phyloP scores from a whole-genome alignment of 768 basidiomycete genomes.

The Lactifluus echinatus region DNA sequence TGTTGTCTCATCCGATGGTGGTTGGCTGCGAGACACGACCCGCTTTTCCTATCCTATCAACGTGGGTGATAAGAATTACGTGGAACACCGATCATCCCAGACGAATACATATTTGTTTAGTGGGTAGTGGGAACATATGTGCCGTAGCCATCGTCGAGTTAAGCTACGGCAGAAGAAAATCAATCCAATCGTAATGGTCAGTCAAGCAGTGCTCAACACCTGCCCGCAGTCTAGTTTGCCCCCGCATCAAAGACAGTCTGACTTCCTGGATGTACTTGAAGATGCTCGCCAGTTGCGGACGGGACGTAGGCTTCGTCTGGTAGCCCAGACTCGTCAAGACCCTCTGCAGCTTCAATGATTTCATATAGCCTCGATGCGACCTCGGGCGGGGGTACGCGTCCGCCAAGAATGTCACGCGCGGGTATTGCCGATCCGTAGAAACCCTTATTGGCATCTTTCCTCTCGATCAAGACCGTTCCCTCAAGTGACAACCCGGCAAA shows the following conservation, averaged over 20 bases:
- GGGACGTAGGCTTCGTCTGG: conserved; percentile 80
- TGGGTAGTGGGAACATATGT: not conserved
- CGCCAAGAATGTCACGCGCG: conserved; percentile 83
- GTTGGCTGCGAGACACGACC: too few relatives aligned
- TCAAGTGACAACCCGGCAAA: conserved; percentile 94
- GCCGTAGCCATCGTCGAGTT: not conserved
- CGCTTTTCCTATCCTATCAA: too few relatives aligned
- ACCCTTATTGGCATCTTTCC: conserved; percentile 92
- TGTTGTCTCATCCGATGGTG: not conserved
- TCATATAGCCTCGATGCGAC: conserved; percentile 89
- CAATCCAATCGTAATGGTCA: not conserved
- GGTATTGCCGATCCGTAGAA: conserved; percentile 93
- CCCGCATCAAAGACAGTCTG: conserved; percentile 76
- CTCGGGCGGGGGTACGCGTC: conserved; percentile 95
- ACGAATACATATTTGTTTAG: too few relatives aligned
- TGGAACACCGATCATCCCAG: not conserved
- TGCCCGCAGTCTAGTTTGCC: conserved; percentile 23
- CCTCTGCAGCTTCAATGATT: conserved; percentile 93
- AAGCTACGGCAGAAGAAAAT: not conserved
- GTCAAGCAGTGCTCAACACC: not conserved
- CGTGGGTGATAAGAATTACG: not conserved
- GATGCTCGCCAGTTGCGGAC: conserved; percentile 48
- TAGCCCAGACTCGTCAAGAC: conserved; percentile 76
- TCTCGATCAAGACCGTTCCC: conserved; percentile 88
- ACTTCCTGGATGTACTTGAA: conserved; percentile 34